phyloP scores from a whole-genome alignment of 208 protist species.

The Wallacemonas sp. region DNA sequence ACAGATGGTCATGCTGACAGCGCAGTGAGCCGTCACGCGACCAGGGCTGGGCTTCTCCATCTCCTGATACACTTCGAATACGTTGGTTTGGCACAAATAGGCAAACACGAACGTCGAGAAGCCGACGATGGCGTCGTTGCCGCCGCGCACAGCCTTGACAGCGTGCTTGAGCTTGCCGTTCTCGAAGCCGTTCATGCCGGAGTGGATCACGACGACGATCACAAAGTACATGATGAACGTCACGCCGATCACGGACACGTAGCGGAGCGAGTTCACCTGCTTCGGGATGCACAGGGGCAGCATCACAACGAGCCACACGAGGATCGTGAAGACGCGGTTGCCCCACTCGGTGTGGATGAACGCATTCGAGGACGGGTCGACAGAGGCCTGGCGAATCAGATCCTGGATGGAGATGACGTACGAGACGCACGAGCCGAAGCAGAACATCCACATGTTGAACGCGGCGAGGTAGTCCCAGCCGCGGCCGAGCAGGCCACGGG shows the following conservation, averaged over 20 bases:
- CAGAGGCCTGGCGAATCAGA: conserved; percentile 47
- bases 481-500: conserved; percentile 65
- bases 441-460: conserved; percentile 82
- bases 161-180: conserved; percentile 53
- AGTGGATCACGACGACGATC: conserved; percentile 72
- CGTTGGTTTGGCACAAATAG: conserved; percentile 82
- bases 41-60: conserved; percentile 40
- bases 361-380: conserved; percentile 34
- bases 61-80: conserved; percentile 73
- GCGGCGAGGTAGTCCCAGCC: conserved; percentile 77
- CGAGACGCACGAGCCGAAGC: conserved; percentile 78
- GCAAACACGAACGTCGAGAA: conserved; percentile 85
- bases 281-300: conserved; percentile 78
- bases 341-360: conserved; percentile 52
- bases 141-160: conserved; percentile 57
- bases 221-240: conserved; percentile 80
- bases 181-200: conserved; percentile 49
- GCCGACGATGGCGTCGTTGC: conserved; percentile 61
- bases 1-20: conserved; percentile 65
- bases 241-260: conserved; percentile 72
- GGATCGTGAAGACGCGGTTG: conserved; percentile 52
- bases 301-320: conserved; percentile 75
- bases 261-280: conserved; percentile 87
- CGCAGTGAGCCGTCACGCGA: conserved; percentile 51
- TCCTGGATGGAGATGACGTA: conserved; percentile 85